Evolutionary conservation across 2,329 filamentous ascomycete species (phyloP), one percentile per base, ranked within the genome.

Genomic region (Boeremia exigua): DNA sequence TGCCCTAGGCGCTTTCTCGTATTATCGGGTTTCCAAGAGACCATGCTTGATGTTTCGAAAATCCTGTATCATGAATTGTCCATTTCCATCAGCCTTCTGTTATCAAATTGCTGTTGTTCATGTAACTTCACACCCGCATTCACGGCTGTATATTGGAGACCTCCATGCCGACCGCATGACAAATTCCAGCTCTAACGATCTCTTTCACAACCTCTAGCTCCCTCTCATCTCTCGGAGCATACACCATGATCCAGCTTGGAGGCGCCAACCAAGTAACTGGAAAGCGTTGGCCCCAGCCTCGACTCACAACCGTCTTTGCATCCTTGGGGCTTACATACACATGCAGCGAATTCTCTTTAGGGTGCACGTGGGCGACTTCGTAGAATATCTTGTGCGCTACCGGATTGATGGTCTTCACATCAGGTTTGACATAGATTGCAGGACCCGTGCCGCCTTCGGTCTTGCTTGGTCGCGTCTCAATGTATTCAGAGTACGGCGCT

Each of bases 241-340:
- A 96, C 12, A 96, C 81, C 88, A 96, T 89, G 27, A 72, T 66
- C 70, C 69, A 72, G 43, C 70, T 70, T 25, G 60, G 49, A 12
- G 69, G 70, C 27, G 68, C 69, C 37, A 72, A 9, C 68, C 68
- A 72, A 7, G 59, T 60, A 1, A 72, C 67, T 0, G 82, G 82
- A 72, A 86, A 84, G 34, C 82, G 69, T 77, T 92, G 85, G 0
- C 88, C 92, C 91, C 91, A 96, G 1, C 90, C 90, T 61, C 86
- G 86, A 62, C 86, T 82, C 25, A 96, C 78, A 2, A 95, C 84
- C 46, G 87, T 80, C 63, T 81, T 85, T 51, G 90, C 90, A 72
- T 96, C 92, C 40, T 86, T 82, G 0, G 90, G 90, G 68, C 93
- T 90, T 28, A 95, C 81, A 49, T 87, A 91, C 72, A 95, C 81